Evolutionary conservation across 306 rosid genomes (phyloP).

Genomic region (Quercus suber): DNA sequence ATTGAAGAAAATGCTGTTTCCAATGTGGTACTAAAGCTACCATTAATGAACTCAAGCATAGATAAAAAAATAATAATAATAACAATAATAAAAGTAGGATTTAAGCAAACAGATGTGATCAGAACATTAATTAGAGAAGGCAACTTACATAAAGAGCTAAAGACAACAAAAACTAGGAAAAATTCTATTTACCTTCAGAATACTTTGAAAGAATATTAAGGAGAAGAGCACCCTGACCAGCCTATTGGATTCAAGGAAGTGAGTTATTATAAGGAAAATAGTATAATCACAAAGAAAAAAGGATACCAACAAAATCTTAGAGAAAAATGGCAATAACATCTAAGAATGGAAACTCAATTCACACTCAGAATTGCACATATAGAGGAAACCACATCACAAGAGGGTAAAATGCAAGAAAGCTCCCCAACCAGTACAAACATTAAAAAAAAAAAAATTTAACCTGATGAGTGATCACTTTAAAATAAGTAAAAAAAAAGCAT

Average conservation of each 20-base stretch:
- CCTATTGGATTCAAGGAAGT: constrained; percentile 42
- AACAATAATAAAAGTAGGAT: background rate
- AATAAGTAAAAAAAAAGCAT: background rate
- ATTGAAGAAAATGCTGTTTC: constrained; percentile 88
- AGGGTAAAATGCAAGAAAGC: background rate
- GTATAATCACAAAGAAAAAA: constrained; percentile 13
- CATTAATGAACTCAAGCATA: background rate
- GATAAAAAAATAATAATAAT: background rate
- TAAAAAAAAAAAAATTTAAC: background rate
- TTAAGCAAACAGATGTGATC: background rate
- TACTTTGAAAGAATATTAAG: constrained; percentile 93
- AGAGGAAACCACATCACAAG: background rate
- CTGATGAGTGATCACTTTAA: background rate
- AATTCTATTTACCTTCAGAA: constrained; percentile 64
- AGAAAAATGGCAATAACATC: background rate
- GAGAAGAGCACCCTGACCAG: constrained; percentile 98
- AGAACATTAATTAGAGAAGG: constrained; percentile 9
- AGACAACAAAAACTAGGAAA: constrained; percentile 7
- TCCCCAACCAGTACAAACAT: background rate
- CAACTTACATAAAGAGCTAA: constrained; percentile 8
- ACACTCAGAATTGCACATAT: background rate
- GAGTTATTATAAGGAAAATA: constrained; percentile 8
- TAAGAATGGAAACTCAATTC: background rate
- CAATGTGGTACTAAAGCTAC: constrained; percentile 13
- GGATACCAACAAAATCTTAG: background rate